Evolutionary conservation across 1,284 basidiomycete species (phyloP), one percentile per base, ranked within the genome.

Genomic region (Schizopora paradoxa): DNA sequence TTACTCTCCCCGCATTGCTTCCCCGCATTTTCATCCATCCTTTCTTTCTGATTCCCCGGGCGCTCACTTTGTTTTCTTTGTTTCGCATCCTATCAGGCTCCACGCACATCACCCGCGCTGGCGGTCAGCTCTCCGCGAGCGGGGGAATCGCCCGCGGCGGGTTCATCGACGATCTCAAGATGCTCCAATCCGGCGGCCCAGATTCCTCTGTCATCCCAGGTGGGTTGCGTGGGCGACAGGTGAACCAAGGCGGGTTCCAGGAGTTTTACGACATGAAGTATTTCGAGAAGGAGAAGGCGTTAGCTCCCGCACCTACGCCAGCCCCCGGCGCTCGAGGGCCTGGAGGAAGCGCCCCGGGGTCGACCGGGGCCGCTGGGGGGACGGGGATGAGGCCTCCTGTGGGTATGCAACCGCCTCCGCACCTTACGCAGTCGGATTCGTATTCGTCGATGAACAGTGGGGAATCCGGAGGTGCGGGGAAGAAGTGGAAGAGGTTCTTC

Each of bases 161-260:
- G 23, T 97, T 96, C 61, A 71, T 96, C 42, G 85, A 89, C 49
- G 90, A 94, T 58, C 69, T 98, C 48, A 87, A 89, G 60, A 80
- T 85, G 13, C 72, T 97, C 16, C 90, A 87, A 44, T 68, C 88
- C n/a, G 80, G 70, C 42, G 91, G 83, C 41, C 78, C 76, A 48
- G 91, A 77, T 52, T 93, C 78, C 44, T 77, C 67, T 58, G 76
- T 73, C 48, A 64, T 82, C 27, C 91, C 91, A 0, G 86, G 88
- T 53, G 88, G 87, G 5, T 57, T 88, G 14, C 66, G 74, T n/a
- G 74, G 82, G 19, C 63, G 66, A 25, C 67, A 64, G 39, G 69
- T 58, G 49, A 76, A 72, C 23, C 67, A 66, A 35, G 69, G 73
- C 44, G 66, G 74, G 7, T 79, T 71, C 64, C 89, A 81, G 66